Percentiles rank a stretch among this genome's conserved stretches.
These are phyloP conservation scores for Fonsecaea multimorphosa DNA, from an alignment of 2,329 filamentous ascomycete genomes.

Conservation along the genomic window DNA sequence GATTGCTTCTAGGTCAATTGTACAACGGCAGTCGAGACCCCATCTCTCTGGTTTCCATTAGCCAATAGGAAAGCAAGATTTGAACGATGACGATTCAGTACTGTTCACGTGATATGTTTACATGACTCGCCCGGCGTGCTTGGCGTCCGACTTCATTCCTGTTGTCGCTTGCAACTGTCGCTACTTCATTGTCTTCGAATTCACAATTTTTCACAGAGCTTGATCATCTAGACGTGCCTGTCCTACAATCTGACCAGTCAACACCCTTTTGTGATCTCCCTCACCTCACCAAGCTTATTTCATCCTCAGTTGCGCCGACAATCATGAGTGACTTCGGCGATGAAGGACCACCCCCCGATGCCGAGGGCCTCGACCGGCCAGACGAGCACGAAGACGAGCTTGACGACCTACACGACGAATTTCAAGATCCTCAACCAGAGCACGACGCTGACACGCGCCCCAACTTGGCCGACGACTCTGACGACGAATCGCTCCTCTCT, in stretches of 20 bases:
- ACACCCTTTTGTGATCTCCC: not conserved
- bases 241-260: not conserved
- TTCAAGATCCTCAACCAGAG: constrained; percentile 37
- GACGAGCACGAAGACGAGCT: constrained; percentile 42
- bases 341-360: constrained; percentile 39
- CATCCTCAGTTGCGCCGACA: not conserved
- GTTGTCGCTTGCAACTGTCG: not conserved
- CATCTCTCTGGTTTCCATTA: too few species aligned
- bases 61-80: not conserved
- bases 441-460: constrained; percentile 17
- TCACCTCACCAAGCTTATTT: not conserved
- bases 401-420: constrained; percentile 33
- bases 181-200: not conserved
- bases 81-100: not conserved
- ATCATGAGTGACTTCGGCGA: constrained; percentile 37
- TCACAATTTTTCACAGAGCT: not conserved
- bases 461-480: constrained; percentile 56
- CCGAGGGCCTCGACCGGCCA: constrained; percentile 51
- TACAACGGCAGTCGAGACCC: too few species aligned
- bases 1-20: too few species aligned
- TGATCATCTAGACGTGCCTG: not conserved
- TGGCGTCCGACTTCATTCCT: not conserved
- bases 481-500: constrained; percentile 67
- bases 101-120: not conserved
- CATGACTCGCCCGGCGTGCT: not conserved